A percentile compares a stretch with the other conserved stretches of the same genome.
Conservation (phyloP, 2,329 filamentous ascomycete genomes). For the Penicillium sp. region DNA sequence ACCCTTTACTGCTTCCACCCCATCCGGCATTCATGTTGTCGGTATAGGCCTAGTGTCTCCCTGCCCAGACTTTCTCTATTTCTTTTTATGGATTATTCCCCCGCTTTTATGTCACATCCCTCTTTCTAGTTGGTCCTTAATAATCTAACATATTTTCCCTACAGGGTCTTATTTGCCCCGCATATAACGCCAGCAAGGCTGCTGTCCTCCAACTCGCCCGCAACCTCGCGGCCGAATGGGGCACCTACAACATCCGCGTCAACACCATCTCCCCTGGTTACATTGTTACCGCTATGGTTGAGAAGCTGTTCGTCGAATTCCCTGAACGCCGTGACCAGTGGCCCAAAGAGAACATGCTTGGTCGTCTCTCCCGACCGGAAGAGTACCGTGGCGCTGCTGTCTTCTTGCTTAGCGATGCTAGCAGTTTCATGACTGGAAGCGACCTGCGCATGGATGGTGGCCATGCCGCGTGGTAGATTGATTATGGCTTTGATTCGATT, state of each 20-base stretch:
- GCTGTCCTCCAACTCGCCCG: constrained; percentile 48
- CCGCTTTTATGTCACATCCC: not conserved
- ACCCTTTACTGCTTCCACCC: not conserved
- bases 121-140: not conserved
- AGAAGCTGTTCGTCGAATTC: constrained; percentile 57
- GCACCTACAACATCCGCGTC: constrained; percentile 48
- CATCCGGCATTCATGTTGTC: not conserved
- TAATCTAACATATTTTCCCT: not conserved
- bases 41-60: not conserved
- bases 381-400: constrained; percentile 63
- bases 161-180: constrained; percentile 48
- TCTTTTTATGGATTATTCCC: not conserved
- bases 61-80: not conserved
- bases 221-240: constrained; percentile 51
- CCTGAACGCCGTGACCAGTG: constrained; percentile 75
- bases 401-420: constrained; percentile 50
- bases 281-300: constrained; percentile 49
- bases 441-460: constrained; percentile 56
- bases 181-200: constrained; percentile 51
- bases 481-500: not conserved
- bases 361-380: constrained; percentile 62
- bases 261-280: constrained; percentile 51
- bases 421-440: constrained; percentile 56
- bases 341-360: constrained; percentile 84
- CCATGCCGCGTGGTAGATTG: constrained; percentile 52